These are phyloP conservation scores for Areca catechu DNA, from an alignment of 176 grass and related monocot species.

Conservation along the genomic window DNA sequence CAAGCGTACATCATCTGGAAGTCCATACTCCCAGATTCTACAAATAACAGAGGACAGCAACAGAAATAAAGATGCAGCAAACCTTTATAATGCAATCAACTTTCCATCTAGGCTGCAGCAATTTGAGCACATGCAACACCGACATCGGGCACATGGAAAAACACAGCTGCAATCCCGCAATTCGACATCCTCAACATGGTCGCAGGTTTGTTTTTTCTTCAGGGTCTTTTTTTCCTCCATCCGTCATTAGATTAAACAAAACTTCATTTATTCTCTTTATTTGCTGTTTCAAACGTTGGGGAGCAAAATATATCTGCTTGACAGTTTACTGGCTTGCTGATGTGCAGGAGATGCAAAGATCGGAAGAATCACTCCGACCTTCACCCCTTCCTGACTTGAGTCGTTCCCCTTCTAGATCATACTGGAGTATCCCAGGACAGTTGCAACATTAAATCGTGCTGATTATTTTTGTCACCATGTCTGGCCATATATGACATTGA, in stretches of 20 bases:
- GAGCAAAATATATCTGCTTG: not conserved
- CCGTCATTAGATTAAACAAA: not conserved
- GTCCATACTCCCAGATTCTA: conserved; percentile 63
- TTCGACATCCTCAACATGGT: conserved; percentile 2
- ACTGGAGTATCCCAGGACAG: conserved; percentile 51
- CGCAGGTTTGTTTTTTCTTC: not conserved
- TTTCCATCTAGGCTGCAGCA: conserved; percentile 66
- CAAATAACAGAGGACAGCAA: conserved; percentile 58
- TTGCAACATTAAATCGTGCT: conserved; percentile 26
- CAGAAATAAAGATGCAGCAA: conserved; percentile 48
- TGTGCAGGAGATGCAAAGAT: conserved; percentile 71
- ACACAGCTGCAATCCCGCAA: conserved; percentile 2
- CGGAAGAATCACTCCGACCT: conserved; percentile 39
- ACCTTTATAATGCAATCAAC: conserved; percentile 55
- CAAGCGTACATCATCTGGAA: conserved; percentile 47
- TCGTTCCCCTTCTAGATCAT: conserved; percentile 53
- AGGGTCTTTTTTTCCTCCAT: not conserved
- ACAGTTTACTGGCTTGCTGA: conserved; percentile 15
- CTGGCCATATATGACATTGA: not conserved
- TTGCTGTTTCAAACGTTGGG: not conserved
- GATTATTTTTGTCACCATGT: conserved; percentile 2
- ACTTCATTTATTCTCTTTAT: too few relatives aligned
- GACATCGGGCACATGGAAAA: conserved; percentile 53
- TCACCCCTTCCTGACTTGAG: conserved; percentile 42
- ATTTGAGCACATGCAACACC: conserved; percentile 61